These are phyloP conservation scores for Phalaenopsis equestris DNA, from an alignment of 106 monocot genomes.

Conservation along the genomic window DNA sequence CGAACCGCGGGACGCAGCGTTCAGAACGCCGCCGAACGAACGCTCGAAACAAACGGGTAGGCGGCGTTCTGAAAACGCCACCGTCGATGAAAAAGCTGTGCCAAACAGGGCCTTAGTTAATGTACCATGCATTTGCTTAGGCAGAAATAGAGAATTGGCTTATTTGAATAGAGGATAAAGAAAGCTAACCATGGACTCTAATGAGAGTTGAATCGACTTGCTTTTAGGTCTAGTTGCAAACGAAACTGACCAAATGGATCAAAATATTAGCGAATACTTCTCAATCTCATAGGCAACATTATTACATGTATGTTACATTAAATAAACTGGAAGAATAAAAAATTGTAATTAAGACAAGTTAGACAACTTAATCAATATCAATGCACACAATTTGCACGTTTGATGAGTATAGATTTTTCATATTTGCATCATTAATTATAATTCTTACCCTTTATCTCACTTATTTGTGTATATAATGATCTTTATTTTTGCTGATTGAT, in stretches of 20 bases:
- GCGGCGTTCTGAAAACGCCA: no score
- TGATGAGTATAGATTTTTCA: no score
- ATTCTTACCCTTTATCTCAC: not conserved
- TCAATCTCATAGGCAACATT: not conserved
- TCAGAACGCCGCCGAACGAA: no score
- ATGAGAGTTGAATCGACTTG: not conserved
- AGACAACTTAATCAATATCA: not conserved
- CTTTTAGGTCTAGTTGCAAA: not conserved
- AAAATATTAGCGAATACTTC: not conserved
- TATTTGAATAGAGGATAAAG: not conserved
- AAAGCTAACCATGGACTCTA: not conserved
- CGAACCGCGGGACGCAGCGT: no score
- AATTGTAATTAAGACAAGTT: not conserved
- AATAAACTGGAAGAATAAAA: not conserved
- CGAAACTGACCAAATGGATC: not conserved
- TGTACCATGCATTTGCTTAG: not conserved
- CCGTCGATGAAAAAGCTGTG: no score
- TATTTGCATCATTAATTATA: not conserved
- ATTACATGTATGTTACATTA: not conserved
- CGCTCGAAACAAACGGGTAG: no score
- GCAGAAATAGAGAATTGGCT: not conserved
- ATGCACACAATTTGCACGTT: no score
- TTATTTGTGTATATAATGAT: not conserved
- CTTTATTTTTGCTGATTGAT: not conserved
- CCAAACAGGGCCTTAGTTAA: no score